Evolutionary conservation across 1,284 basidiomycete genomes (phyloP), one percentile per base, ranked within the genome.

Genomic region (Peniophora sp.): DNA sequence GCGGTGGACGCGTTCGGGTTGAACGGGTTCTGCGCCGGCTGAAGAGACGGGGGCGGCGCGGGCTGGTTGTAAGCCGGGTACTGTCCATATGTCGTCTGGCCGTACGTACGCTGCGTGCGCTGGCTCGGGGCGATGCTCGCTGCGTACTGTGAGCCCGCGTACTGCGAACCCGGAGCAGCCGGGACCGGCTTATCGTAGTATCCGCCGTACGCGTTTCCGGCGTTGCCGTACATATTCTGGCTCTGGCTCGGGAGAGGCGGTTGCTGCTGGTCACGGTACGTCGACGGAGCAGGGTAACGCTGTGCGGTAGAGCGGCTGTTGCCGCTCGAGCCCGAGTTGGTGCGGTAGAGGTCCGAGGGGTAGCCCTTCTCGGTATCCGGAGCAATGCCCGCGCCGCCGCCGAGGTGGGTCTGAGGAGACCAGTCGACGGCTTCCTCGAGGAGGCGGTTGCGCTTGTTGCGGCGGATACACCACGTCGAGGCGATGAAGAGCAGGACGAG

Each of bases 371-470:
- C 58, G 20, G 65, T 64, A 19, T 65, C 59, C 6, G 27, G 6
- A 32, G 27, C 27, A 12, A n/a, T n/a, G n/a, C 19, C 14, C 25
- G 51, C 53, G 25, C n/a, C 16, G n/a, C n/a, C 16, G 44, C 55
- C 9, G n/a, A 59, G 57, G 36, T 62, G 59, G 19, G 59, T 61
- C 24, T 63, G 63, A 2, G 78, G 78, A 47, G 81, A 75, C 56
- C 81, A 83, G 16, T 74, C 73, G 32, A 82, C 64, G 0, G 81
- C 78, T 25, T 77, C 75, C 8, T 72, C 58, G 22, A 63, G 45
- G 44, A 83, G 66, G 44, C 69, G 68, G 51, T 67, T 66, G 54
- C 70, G 72, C n/a, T 70, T 68, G 48, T 70, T 70, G 49, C 73
- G 70, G 50, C 83, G 77, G 36, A 85, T 49, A 16, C 65, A 63